Conservation (phyloP, 2,329 filamentous ascomycete genomes). For the Volutella citrinella region DNA sequence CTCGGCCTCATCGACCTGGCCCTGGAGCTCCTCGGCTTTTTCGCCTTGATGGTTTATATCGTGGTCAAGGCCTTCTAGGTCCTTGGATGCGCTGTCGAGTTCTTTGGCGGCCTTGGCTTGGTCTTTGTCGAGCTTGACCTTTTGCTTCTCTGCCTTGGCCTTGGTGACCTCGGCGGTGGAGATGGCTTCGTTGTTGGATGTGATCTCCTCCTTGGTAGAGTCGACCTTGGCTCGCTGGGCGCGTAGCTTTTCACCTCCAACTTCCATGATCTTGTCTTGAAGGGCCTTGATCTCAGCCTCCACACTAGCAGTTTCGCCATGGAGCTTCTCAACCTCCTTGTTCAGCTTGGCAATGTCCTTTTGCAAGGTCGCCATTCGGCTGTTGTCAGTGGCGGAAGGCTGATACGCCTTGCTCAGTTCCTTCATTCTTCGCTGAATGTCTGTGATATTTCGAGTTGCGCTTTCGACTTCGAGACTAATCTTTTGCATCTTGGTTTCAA, state of each 20-base stretch:
- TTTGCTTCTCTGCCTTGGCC: slow-evolving; percentile 92
- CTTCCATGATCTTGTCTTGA: slow-evolving; percentile 97
- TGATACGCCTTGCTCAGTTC: slow-evolving; percentile 81
- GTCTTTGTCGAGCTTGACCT: slow-evolving; percentile 81
- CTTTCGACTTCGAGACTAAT: slow-evolving; percentile 85
- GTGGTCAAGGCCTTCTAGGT: slow-evolving; percentile 74
- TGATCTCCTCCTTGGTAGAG: slow-evolving; percentile 79
- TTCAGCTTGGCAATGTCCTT: slow-evolving; percentile 75
- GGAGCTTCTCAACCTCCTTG: slow-evolving; percentile 76
- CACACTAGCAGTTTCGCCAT: slow-evolving; percentile 79
- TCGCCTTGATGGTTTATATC: slow-evolving; percentile 76
- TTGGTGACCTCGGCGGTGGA: slow-evolving; percentile 84
- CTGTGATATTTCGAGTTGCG: slow-evolving; percentile 76
- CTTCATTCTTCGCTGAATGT: slow-evolving; percentile 79
- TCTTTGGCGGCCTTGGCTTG: slow-evolving; percentile 76
- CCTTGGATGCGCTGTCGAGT: slow-evolving; percentile 65
- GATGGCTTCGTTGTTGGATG: slow-evolving; percentile 74
- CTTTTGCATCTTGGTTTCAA: slow-evolving; percentile 92
- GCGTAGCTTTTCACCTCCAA: slow-evolving; percentile 89
- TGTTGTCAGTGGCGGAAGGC: slow-evolving; percentile 76
- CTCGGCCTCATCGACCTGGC: slow-evolving; percentile 77
- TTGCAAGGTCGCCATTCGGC: slow-evolving; percentile 67
- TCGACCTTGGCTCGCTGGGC: slow-evolving; percentile 90
- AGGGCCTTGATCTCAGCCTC: slow-evolving; percentile 90
- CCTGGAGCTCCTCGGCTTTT: slow-evolving; percentile 69